Conservation (phyloP, 2,329 filamentous ascomycete species). For the Fusarium dimerum region DNA sequence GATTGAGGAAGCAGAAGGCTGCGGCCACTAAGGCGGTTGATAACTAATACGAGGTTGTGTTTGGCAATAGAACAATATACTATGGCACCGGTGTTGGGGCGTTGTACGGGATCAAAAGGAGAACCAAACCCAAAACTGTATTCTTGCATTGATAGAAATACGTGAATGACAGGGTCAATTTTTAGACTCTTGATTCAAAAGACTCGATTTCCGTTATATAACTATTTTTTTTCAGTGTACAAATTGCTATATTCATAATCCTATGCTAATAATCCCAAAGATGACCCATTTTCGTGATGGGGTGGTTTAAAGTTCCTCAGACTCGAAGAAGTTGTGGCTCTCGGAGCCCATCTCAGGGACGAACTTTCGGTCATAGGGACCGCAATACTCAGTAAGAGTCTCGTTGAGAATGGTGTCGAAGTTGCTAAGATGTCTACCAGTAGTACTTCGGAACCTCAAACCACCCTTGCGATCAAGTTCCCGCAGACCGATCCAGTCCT, state of each 20-base stretch:
- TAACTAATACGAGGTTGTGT: conserved; percentile 32
- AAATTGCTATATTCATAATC: neutral
- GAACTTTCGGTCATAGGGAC: conserved; percentile 48
- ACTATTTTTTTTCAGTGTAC: neutral
- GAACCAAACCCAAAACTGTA: conserved; percentile 26
- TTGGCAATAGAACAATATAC: conserved; percentile 16
- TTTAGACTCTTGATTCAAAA: neutral
- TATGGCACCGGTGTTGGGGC: conserved; percentile 36
- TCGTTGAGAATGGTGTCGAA: conserved; percentile 64
- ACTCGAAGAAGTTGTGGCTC: conserved; percentile 11
- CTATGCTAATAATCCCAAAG: conserved; percentile 4
- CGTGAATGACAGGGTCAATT: neutral
- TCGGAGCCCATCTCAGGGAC: conserved; percentile 16
- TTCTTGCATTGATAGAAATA: conserved; percentile 12
- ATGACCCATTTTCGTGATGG: no score
- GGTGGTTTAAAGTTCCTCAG: conserved; percentile 39
- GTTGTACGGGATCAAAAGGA: conserved; percentile 26
- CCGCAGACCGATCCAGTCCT: conserved; percentile 92
- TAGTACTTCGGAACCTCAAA: conserved; percentile 70
- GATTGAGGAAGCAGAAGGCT: conserved; percentile 60
- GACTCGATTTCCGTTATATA: conserved; percentile 4
- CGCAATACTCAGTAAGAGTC: conserved; percentile 68
- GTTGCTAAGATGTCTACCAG: conserved; percentile 84
- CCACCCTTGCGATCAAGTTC: conserved; percentile 76
- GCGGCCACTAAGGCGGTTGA: conserved; percentile 54